Conservation (phyloP, 1,139 yeast genomes). For the Sugiyamaella grinbergsii region DNA sequence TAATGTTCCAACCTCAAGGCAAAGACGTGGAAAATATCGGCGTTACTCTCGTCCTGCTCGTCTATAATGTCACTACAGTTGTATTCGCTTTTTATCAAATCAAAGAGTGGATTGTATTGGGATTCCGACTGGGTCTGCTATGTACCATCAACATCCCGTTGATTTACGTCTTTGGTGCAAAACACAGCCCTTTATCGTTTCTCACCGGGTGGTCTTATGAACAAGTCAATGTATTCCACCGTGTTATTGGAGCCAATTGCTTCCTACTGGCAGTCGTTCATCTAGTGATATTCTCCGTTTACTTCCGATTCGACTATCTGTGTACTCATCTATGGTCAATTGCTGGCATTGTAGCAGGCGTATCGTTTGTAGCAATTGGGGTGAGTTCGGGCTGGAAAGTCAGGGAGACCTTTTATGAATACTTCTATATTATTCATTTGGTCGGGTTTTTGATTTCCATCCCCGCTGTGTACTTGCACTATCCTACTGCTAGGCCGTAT, state of each 20-base stretch:
- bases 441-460: constrained; percentile 32
- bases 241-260: constrained; percentile 32
- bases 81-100: constrained; percentile 25
- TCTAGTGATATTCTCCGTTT: constrained; percentile 29
- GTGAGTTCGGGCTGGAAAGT: constrained; percentile 27
- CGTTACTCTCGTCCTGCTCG: constrained; percentile 19
- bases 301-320: constrained; percentile 31
- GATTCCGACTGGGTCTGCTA: constrained; percentile 35
- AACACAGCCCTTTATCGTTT: constrained; percentile 34
- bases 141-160: constrained; percentile 34
- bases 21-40: constrained; percentile 26
- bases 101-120: constrained; percentile 27
- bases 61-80: constrained; percentile 24
- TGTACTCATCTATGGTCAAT: constrained; percentile 30
- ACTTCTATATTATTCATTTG: constrained; percentile 34
- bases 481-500: constrained; percentile 33
- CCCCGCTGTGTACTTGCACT: constrained; percentile 35
- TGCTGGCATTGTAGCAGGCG: constrained; percentile 33
- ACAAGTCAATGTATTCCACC: constrained; percentile 37
- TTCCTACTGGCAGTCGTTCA: constrained; percentile 30
- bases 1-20: constrained; percentile 27
- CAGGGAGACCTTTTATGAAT: constrained; percentile 30
- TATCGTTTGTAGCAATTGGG: constrained; percentile 31
- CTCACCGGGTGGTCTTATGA: constrained; percentile 40
- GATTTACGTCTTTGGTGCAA: constrained; percentile 36